Conservation (phyloP, 148 eudicot genomes). For the Dysphania ambrosioides region DNA sequence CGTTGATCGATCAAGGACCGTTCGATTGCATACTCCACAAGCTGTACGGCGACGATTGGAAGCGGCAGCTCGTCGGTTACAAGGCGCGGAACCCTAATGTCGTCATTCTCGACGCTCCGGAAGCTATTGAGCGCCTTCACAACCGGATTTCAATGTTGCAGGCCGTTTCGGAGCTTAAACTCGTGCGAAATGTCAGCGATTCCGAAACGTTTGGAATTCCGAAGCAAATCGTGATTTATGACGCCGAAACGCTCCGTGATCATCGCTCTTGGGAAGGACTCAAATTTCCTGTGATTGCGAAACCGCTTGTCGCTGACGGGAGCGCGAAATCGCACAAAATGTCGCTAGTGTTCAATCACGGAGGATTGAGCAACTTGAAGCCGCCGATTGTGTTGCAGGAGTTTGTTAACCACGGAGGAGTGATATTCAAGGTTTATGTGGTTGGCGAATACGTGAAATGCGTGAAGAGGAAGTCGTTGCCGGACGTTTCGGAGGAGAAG, state of each 20-base stretch:
- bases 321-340: conserved; percentile 71
- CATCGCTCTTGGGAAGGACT: conserved; percentile 35
- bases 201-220: conserved; percentile 59
- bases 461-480: conserved; percentile 68
- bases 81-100: conserved; percentile 36
- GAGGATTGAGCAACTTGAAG: conserved; percentile 47
- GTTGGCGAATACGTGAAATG: conserved; percentile 67
- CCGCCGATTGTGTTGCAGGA: conserved; percentile 71
- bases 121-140: conserved; percentile 53
- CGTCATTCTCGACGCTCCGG: conserved; percentile 50
- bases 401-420: conserved; percentile 74
- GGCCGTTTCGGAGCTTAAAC: conserved; percentile 44
- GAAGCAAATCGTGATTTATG: conserved; percentile 59
- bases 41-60: conserved; percentile 58
- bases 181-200: conserved; percentile 10
- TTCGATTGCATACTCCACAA: conserved; percentile 70
- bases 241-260: conserved; percentile 34
- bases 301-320: conserved; percentile 70
- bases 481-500: conserved; percentile 58
- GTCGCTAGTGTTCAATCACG: conserved; percentile 48
- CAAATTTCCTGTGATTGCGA: conserved; percentile 65
- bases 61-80: conserved; percentile 40
- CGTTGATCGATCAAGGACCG: conserved; percentile 59
- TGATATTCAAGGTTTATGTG: conserved; percentile 74
- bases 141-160: conserved; percentile 73